Conservation (phyloP, 2,329 filamentous ascomycete species). For the Metarhizium brunneum region DNA sequence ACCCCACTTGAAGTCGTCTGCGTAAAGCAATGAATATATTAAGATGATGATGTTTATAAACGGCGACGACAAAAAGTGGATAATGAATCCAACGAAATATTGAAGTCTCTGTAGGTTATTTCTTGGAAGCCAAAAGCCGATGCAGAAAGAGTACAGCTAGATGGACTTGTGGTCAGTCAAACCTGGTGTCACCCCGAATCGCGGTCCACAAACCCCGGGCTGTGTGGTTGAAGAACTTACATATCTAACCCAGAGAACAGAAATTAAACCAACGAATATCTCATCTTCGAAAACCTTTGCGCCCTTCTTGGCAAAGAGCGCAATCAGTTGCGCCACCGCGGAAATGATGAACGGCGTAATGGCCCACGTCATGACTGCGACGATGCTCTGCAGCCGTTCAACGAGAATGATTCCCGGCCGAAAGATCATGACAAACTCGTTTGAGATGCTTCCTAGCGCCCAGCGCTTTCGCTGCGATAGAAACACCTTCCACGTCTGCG, state of each 20-base stretch:
- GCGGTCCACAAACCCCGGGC: neutral
- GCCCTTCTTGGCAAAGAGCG: conserved; percentile 24
- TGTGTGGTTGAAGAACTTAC: conserved; percentile 17
- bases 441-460: conserved; percentile 37
- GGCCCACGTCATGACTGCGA: conserved; percentile 37
- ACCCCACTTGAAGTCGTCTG: conserved; percentile 37
- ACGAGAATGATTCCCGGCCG: conserved; percentile 31
- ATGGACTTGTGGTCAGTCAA: neutral
- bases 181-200: neutral
- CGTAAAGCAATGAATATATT: conserved; percentile 30
- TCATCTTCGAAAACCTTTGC: conserved; percentile 23
- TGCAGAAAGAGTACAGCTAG: conserved; percentile 31
- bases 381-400: conserved; percentile 33
- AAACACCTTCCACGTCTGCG: conserved; percentile 35
- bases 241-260: conserved; percentile 27
- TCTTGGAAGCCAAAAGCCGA: conserved; percentile 31
- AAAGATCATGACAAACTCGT: conserved; percentile 40
- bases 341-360: conserved; percentile 36
- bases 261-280: conserved; percentile 27
- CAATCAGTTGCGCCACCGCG: conserved; percentile 26
- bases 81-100: conserved; percentile 28
- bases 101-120: conserved; percentile 27
- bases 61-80: conserved; percentile 28
- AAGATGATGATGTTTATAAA: conserved; percentile 34
- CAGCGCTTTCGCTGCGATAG: conserved; percentile 39